Conservation (phyloP, 176 grass and related monocot genomes). For the Avena sativa region DNA sequence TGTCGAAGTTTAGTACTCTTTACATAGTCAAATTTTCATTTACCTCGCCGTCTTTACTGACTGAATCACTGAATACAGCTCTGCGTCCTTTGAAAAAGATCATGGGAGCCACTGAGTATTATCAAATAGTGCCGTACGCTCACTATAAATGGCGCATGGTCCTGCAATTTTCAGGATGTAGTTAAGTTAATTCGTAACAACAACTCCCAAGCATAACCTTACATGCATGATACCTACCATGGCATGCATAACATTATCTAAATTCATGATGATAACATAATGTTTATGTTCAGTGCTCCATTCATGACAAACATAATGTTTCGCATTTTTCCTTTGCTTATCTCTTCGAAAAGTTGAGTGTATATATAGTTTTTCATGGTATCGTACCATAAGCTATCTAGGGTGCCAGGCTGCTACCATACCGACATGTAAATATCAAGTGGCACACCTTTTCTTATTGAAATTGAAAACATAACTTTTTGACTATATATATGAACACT, state of each 20-base stretch:
- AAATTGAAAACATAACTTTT: neutral
- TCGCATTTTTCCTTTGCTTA: neutral
- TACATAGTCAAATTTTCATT: too few relatives aligned
- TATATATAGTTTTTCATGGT: neutral
- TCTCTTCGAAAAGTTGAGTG: neutral
- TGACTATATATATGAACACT: neutral
- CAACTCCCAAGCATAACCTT: neutral
- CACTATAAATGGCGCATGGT: neutral
- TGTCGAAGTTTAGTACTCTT: too few relatives aligned
- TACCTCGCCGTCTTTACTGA: neutral
- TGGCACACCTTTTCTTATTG: neutral
- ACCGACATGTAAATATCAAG: neutral
- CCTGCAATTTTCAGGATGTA: neutral
- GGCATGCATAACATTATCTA: neutral
- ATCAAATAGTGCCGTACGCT: neutral
- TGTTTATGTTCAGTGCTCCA: constrained; percentile 3
- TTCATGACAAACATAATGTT: neutral
- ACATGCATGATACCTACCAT: constrained; percentile 9
- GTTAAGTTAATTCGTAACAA: neutral
- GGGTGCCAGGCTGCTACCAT: neutral
- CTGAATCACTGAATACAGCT: neutral
- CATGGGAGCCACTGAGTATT: neutral
- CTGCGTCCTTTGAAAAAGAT: neutral
- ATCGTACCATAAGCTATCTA: neutral
- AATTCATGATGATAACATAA: neutral